Base-by-base conservation (phyloP, 2,329 filamentous ascomycete genomes). In the Sporothrix protearum region DNA sequence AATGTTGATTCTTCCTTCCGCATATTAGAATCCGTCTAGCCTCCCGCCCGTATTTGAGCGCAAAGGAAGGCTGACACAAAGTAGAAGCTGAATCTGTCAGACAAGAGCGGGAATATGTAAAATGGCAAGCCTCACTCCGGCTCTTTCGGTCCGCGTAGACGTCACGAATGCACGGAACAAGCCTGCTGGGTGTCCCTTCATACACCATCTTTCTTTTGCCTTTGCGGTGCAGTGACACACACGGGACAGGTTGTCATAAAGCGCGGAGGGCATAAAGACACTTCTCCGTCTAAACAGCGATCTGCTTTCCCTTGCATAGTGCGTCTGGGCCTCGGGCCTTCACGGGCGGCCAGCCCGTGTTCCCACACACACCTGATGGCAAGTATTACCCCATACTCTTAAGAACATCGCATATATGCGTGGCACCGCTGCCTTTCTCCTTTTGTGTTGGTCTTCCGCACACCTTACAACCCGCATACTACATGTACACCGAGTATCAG, bases 401-500 rank as follows among this genome's bases (percentile, higher is more conserved):
- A n/a, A n/a, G n/a, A n/a, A 22, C 49, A 51, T 25, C 22, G 22
- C 19, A 53, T 33, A 22, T 12, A 61, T 42, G 2, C 16, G 19
- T 30, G 33, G 7, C 28, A 28, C 51, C 2, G 4, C 53, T 33
- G 28, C 47, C 25, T 2, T 9, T 49, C 10, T 30, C 25, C 9
- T 1, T 39, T 5, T 14, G n/a, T 28, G 30, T 12, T 14, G n/a
- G 22, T 9, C 10, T 22, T 3, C 16, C 25, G n/a, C 68, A 51
- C 68, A 70, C 68, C 68, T 51, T 63, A 28, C 19, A 55, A 42
- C 57, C 68, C 55, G 45, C 53, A 16, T 53, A 22, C 45, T 63
- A 63, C 68, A 63, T 55, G 30, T 63, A 63, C 68, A 63, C 68
- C 68, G 68, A 70, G 68, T 53, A 7, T 49, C 42, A 61, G n/a